Percentiles rank a stretch among this genome's conserved stretches.
Evolutionary conservation across 352 stramenopile genomes (phyloP).

Genomic region (Pythium scleroteichum): DNA sequence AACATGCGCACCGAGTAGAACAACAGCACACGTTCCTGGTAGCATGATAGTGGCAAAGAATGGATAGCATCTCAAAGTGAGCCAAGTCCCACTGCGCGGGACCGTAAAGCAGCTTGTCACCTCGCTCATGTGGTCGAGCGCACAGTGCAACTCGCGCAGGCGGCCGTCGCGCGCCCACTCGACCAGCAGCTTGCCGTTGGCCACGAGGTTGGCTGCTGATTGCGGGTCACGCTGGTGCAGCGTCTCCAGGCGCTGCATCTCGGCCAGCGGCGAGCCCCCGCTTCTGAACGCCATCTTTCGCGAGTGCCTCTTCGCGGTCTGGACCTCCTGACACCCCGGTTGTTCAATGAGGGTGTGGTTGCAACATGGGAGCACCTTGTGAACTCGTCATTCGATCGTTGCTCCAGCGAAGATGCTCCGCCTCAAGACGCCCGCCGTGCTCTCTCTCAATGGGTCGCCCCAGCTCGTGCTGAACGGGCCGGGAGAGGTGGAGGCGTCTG

Average conservation of each 20-base stretch:
- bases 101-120: no score
- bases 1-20: slow-evolving; percentile 78
- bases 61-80: no score
- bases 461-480: slow-evolving; percentile 41
- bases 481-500: slow-evolving; percentile 25
- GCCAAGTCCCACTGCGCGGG: no score
- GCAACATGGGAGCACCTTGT: neutral
- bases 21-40: slow-evolving; percentile 38
- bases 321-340: neutral
- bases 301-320: slow-evolving; percentile 3
- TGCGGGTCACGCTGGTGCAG: slow-evolving; percentile 45
- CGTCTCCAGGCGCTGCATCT: slow-evolving; percentile 58
- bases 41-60: slow-evolving; percentile 24
- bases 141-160: slow-evolving; percentile 49
- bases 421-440: slow-evolving; percentile 31
- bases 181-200: slow-evolving; percentile 67
- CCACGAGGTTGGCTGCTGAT: slow-evolving; percentile 55
- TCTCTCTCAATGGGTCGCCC: slow-evolving; percentile 63
- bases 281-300: slow-evolving; percentile 36
- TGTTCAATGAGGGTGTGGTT: slow-evolving; percentile 2
- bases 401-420: slow-evolving; percentile 5
- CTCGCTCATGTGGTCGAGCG: slow-evolving; percentile 49
- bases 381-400: slow-evolving; percentile 8
- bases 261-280: slow-evolving; percentile 40
- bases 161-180: slow-evolving; percentile 46